Percentiles rank a stretch among this genome's conserved stretches.
These are phyloP conservation scores for Tylopilus sp. DNA, from an alignment of 768 basidiomycete species.

Conservation along the genomic window DNA sequence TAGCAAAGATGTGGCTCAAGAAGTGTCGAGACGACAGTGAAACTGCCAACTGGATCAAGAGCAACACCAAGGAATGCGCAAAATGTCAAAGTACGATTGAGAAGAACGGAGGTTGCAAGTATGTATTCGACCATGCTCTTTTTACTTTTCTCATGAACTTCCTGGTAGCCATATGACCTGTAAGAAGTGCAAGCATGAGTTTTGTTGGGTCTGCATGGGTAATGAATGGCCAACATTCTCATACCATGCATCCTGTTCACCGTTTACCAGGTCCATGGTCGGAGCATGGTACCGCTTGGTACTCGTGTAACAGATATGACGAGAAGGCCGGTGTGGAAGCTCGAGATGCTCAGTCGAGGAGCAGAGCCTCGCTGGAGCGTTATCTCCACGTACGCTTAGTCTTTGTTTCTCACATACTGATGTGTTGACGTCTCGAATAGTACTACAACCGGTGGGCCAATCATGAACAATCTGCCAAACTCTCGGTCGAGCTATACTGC, in stretches of 20 bases:
- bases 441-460: conserved; percentile 99
- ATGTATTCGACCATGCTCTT: conserved; percentile 67
- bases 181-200: conserved; percentile 98
- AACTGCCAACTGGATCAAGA: conserved; percentile 99
- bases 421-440: conserved; percentile 38
- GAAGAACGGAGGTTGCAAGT: conserved; percentile 99
- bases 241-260: conserved; percentile 1
- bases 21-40: conserved; percentile 98
- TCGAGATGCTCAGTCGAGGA: conserved; percentile 87
- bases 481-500: conserved; percentile 85
- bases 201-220: conserved; percentile 99
- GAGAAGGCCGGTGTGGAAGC: conserved; percentile 87
- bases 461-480: conserved; percentile 98
- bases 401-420: not conserved
- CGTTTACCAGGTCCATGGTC: conserved; percentile 80
- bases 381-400: conserved; percentile 81
- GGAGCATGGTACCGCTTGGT: conserved; percentile 97
- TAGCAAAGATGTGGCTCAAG: conserved; percentile 92
- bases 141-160: conserved; percentile 8
- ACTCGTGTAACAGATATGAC: conserved; percentile 96
- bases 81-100: conserved; percentile 98
- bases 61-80: conserved; percentile 97
- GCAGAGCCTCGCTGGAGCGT: conserved; percentile 87
- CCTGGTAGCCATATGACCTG: conserved; percentile 93
- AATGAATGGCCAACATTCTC: conserved; percentile 23